Base-by-base conservation (phyloP, 306 rosid genomes). In the Gleditsia sinensis region DNA sequence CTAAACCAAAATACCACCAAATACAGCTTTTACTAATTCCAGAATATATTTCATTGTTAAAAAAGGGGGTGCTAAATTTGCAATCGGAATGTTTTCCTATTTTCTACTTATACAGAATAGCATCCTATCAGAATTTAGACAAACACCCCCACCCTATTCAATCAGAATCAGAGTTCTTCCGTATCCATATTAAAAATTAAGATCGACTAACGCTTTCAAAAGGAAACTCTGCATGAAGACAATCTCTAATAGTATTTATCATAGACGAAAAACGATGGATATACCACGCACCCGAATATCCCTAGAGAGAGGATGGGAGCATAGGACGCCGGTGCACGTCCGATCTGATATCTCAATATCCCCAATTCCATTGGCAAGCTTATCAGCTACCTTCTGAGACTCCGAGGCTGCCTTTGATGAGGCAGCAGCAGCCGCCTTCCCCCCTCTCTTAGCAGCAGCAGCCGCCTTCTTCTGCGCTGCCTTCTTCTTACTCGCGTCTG, bases 401-500 rank as follows among this genome's bases (percentile, higher is more conserved):
- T 75, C 66, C 23, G 83, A 62, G 34, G 62, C 74, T 54, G 72
- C 55, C 32, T 83, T 85, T 0, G 92, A 87, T 0, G 87, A 74
- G 4, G 80, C 77, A 1, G 90, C 76, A 0, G 90, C 75, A 6
- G 89, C 80, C 2, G 91, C 89, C 79, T 93, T 93, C 6, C 97
- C 97, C 19, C 98, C 97, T 49, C 98, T 80, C 89, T 91, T 93
- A 24, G 98, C 97, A 14, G 97, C 97, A 62, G 98, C 98, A 36
- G 98, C 98, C 27, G 90, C 93, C 86, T 93, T 93, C 97, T 93
- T 93, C 86, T 93, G 97, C 4, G 93, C 93, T 39, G 87, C 97
- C 84, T 93, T 93, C 90, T 89, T 93, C 92, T 93, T 93, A 78
- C 98, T 93, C 33, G 98, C 98, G 84, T 93, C 98, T 3, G 98